Percentiles rank a stretch among this genome's conserved stretches.
Evolutionary conservation across 2,329 filamentous ascomycete species (phyloP).

Genomic region (Drechslerella stenobrocha): DNA sequence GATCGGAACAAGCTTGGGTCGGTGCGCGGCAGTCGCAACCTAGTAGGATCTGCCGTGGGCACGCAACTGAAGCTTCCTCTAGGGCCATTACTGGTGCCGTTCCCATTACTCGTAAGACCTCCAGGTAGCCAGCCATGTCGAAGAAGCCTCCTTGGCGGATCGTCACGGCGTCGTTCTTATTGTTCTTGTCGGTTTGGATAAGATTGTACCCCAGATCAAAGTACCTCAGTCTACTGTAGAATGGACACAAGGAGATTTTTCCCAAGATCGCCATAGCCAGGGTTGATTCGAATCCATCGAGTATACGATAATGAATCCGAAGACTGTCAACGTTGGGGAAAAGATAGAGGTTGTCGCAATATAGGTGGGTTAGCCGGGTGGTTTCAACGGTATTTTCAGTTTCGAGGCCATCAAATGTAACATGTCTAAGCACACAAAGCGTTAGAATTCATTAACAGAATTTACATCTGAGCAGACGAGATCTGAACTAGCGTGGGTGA

Average conservation of each 20-base stretch:
- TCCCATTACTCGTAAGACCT: background rate
- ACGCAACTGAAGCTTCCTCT: conserved; percentile 4
- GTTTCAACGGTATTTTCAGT: background rate
- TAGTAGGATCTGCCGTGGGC: background rate
- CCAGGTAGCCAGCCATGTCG: conserved; percentile 1
- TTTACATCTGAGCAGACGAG: background rate
- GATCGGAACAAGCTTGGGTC: background rate
- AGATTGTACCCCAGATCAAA: conserved; percentile 10
- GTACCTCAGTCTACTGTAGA: conserved; percentile 5
- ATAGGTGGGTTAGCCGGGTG: background rate
- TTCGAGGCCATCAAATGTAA: conserved; percentile 4
- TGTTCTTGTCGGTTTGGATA: background rate
- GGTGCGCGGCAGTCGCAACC: too few species aligned
- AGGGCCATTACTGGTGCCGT: conserved; percentile 1
- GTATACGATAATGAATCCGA: background rate
- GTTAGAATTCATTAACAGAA: background rate
- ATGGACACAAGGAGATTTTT: conserved; percentile 4
- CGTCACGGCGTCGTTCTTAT: too few species aligned
- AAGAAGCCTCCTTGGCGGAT: background rate
- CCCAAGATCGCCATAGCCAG: conserved; percentile 12
- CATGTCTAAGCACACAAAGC: background rate
- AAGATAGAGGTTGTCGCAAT: background rate
- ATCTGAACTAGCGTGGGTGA: background rate
- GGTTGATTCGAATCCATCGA: conserved; percentile 6
- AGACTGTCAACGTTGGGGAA: conserved; percentile 9